These are phyloP conservation scores for Tilletia horrida DNA, from an alignment of 1,284 basidiomycete species.

Conservation along the genomic window DNA sequence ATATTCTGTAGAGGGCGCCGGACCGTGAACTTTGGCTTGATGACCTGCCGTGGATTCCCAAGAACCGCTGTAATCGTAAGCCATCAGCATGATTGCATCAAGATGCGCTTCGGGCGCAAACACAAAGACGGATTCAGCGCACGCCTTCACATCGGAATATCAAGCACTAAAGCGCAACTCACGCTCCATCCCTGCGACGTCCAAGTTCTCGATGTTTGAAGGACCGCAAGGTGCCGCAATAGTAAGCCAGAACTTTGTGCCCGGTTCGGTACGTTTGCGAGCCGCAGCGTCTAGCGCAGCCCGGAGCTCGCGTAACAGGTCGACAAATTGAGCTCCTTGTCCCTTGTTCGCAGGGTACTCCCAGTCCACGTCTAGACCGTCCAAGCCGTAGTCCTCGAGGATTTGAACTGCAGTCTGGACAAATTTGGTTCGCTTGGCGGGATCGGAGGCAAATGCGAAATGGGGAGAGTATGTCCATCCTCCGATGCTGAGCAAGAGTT, in stretches of 20 bases:
- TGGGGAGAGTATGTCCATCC: conserved; percentile 56
- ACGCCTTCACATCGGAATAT: not conserved
- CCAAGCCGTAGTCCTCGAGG: conserved; percentile 81
- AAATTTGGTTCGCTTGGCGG: conserved; percentile 64
- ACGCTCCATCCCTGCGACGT: conserved; percentile 70
- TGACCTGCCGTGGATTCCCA: conserved; percentile 72
- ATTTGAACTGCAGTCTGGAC: conserved; percentile 69
- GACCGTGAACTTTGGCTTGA: conserved; percentile 70
- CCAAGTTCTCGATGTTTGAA: conserved; percentile 66
- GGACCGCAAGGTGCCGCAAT: conserved; percentile 77
- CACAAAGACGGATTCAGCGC: not conserved
- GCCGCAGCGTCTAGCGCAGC: conserved; percentile 63
- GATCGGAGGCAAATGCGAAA: conserved; percentile 46
- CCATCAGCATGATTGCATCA: conserved; percentile 89
- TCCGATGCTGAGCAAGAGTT: conserved; percentile 56
- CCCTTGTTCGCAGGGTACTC: conserved; percentile 53
- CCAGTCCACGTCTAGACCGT: conserved; percentile 61
- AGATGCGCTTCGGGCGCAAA: conserved; percentile 55
- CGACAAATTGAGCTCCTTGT: conserved; percentile 71
- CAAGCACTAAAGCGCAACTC: not conserved
- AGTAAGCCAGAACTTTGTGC: conserved; percentile 65
- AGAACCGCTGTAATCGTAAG: conserved; percentile 57
- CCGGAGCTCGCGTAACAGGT: conserved; percentile 69
- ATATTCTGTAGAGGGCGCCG: conserved; percentile 62
- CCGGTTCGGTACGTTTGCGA: conserved; percentile 60